phyloP scores from a whole-genome alignment of 1,284 basidiomycete species.

The Puccinia coronata region DNA sequence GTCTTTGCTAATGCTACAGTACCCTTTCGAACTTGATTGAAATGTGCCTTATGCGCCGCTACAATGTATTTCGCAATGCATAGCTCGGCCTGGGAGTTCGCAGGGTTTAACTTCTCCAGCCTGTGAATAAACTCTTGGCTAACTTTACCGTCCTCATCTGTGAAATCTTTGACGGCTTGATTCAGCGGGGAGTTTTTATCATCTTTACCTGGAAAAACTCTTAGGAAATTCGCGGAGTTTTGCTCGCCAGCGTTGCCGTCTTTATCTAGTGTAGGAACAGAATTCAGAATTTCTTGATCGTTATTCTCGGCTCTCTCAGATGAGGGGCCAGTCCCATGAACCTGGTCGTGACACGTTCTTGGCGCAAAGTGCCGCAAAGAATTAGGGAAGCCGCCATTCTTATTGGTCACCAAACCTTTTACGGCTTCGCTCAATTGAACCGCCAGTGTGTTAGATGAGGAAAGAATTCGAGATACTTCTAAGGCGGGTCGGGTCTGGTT shows the following conservation, averaged over 20 bases:
- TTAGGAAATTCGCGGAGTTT: conserved; percentile 76
- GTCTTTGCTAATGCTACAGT: conserved; percentile 13
- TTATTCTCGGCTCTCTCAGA: background rate
- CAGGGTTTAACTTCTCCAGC: conserved; percentile 72
- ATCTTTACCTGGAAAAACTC: conserved; percentile 84
- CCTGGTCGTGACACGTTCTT: background rate
- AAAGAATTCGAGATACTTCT: background rate
- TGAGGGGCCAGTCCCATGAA: background rate
- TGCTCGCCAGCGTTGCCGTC: background rate
- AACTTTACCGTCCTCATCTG: conserved; percentile 85
- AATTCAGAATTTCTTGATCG: conserved; percentile 32
- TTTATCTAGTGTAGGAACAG: background rate
- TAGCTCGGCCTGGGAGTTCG: conserved; percentile 83
- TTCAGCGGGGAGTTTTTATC: conserved; percentile 76
- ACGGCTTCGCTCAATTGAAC: conserved; percentile 12
- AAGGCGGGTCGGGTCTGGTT: background rate
- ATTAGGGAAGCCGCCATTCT: background rate
- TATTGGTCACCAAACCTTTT: background rate
- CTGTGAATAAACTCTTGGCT: conserved; percentile 85
- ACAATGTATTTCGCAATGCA: conserved; percentile 85
- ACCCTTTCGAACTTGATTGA: conserved; percentile 70
- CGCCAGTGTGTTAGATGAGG: background rate
- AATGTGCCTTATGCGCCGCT: conserved; percentile 85
- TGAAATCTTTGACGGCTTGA: conserved; percentile 86
- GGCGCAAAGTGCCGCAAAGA: background rate